Evolutionary conservation across 805 yeast genomes (phyloP).

Genomic region (Ogataea wickerhamii): DNA sequence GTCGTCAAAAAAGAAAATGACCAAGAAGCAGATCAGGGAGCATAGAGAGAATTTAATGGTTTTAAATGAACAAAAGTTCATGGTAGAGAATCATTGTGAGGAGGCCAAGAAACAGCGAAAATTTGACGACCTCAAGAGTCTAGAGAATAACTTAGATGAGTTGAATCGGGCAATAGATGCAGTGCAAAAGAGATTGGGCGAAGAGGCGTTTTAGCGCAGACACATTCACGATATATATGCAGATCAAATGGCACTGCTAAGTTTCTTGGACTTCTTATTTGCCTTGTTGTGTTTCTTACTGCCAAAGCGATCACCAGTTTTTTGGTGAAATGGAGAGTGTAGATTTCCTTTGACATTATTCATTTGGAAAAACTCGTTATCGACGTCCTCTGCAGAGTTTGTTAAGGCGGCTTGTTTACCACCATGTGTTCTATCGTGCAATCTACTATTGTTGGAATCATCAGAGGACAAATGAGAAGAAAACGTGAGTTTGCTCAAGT

Average conservation of each 20-base stretch:
- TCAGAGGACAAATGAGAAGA: constrained; percentile 67
- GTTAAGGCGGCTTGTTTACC: constrained; percentile 78
- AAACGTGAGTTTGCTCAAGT: constrained; percentile 69
- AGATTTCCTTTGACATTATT: constrained; percentile 59
- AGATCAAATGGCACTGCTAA: background rate
- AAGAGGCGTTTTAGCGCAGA: constrained; percentile 31
- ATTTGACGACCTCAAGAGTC: constrained; percentile 69
- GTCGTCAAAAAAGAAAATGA: constrained; percentile 29
- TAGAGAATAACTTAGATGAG: constrained; percentile 58
- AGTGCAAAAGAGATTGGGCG: constrained; percentile 54
- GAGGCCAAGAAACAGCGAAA: constrained; percentile 62
- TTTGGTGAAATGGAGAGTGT: constrained; percentile 70
- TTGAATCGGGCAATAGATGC: constrained; percentile 45
- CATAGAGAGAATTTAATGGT: constrained; percentile 79
- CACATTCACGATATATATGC: background rate
- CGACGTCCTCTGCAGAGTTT: constrained; percentile 79
- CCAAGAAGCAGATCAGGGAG: constrained; percentile 53
- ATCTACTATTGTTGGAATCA: constrained; percentile 41
- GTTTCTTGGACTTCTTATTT: constrained; percentile 19
- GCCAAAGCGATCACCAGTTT: constrained; percentile 50
- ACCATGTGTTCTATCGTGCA: constrained; percentile 54
- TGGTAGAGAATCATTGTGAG: constrained; percentile 62
- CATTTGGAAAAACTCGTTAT: constrained; percentile 79
- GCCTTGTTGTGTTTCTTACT: constrained; percentile 72
- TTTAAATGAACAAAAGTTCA: constrained; percentile 73